Percentiles rank a stretch among this genome's conserved stretches.
These are phyloP conservation scores for Butyriboletus loyo DNA, from an alignment of 768 basidiomycete genomes.

Conservation along the genomic window DNA sequence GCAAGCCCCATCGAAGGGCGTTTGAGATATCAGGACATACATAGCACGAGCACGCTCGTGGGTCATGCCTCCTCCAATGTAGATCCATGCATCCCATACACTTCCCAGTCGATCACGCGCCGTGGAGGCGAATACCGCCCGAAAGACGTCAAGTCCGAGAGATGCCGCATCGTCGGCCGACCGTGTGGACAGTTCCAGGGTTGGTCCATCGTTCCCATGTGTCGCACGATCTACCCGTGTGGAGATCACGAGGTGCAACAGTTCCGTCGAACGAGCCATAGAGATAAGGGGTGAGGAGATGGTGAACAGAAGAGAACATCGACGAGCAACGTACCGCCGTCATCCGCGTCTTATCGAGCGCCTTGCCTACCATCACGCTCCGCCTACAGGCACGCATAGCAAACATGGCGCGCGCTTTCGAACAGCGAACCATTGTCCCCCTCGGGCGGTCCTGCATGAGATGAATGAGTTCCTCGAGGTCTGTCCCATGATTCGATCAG, in stretches of 20 bases:
- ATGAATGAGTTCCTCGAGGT: constrained; percentile 90
- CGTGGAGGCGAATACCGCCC: constrained; percentile 11
- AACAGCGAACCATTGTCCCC: constrained; percentile 86
- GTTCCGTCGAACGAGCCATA: neutral
- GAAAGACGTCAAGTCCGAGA: constrained; percentile 48
- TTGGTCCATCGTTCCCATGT: constrained; percentile 83
- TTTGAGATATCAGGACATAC: neutral
- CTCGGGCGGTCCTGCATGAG: constrained; percentile 73
- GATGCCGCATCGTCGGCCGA: constrained; percentile 78
- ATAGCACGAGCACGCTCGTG: neutral
- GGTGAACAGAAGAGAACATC: neutral
- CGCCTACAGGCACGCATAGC: constrained; percentile 94
- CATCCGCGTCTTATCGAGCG: constrained; percentile 80
- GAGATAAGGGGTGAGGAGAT: neutral
- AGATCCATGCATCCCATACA: constrained; percentile 14
- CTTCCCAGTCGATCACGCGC: constrained; percentile 37
- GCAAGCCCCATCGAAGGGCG: no score
- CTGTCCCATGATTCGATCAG: constrained; percentile 37
- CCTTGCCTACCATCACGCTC: constrained; percentile 94
- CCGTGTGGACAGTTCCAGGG: constrained; percentile 92
- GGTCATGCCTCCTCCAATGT: constrained; percentile 1
- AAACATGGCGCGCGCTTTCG: constrained; percentile 93
- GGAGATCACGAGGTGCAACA: neutral
- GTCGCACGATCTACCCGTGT: constrained; percentile 56
- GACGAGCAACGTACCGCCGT: constrained; percentile 44